Percentiles rank a stretch among this genome's conserved stretches.
Conservation (phyloP, 2,329 filamentous ascomycete species). For the Dothistroma pini region DNA sequence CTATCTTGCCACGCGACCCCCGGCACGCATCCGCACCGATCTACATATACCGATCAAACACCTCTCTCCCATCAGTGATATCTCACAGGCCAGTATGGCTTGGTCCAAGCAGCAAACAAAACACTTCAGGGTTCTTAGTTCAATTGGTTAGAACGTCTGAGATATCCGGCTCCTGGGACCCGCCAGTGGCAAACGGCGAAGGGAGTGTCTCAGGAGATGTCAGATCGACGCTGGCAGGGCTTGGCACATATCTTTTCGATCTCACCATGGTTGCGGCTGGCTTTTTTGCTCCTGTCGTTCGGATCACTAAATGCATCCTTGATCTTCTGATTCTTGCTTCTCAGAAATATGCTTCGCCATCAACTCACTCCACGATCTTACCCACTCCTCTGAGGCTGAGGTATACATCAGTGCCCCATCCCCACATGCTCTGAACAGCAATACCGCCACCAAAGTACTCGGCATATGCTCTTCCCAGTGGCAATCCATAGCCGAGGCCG, state of each 20-base stretch:
- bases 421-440: constrained; percentile 88
- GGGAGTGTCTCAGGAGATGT: background rate
- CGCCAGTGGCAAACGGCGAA: background rate
- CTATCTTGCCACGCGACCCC: no score
- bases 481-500: constrained; percentile 87
- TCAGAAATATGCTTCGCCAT: no score
- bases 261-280: background rate
- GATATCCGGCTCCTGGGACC: background rate
- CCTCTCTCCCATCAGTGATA: background rate
- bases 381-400: constrained; percentile 60
- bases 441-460: constrained; percentile 98
- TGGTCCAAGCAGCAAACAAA: background rate
- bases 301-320: background rate
- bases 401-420: constrained; percentile 77
- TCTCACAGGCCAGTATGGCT: background rate
- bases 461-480: constrained; percentile 86
- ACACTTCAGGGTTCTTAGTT: background rate
- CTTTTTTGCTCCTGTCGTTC: background rate
- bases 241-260: background rate
- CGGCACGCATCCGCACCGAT: background rate
- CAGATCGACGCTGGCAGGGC: background rate
- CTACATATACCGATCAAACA: background rate
- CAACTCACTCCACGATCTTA: constrained; percentile 34
- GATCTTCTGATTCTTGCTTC: no score
- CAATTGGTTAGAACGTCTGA: background rate